phyloP scores from a whole-genome alignment of 768 basidiomycete species.

The Russula foetens region DNA sequence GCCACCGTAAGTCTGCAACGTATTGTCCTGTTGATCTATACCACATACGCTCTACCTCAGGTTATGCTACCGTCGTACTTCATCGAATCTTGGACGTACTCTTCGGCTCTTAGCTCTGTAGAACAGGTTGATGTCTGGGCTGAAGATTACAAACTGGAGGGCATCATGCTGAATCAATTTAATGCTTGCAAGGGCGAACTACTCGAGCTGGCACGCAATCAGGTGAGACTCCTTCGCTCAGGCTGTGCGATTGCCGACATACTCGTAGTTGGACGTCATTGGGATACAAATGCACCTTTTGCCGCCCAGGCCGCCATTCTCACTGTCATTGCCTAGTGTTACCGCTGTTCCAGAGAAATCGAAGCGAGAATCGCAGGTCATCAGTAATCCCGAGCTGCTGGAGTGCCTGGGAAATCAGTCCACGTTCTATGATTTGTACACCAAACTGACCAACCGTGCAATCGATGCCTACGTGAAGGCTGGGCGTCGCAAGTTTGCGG shows the following conservation, averaged over 20 bases:
- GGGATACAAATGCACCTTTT: conserved; percentile 70
- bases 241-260: conserved; percentile 1
- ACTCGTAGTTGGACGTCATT: conserved; percentile 68
- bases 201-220: conserved; percentile 77
- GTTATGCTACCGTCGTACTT: conserved; percentile 56
- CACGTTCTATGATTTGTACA: conserved; percentile 72
- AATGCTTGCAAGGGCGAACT: conserved; percentile 84
- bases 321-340: conserved; percentile 33
- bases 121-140: conserved; percentile 75
- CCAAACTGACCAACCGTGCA: conserved; percentile 65
- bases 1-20: conserved; percentile 46
- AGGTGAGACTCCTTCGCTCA: conserved; percentile 34
- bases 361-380: conserved; percentile 26
- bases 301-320: conserved; percentile 67
- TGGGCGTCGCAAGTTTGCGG: conserved; percentile 77
- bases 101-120: conserved; percentile 76
- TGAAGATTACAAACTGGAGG: conserved; percentile 39
- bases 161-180: conserved; percentile 40
- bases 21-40: conserved; percentile 1
- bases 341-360: conserved; percentile 18
- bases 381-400: conserved; percentile 56
- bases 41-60: conserved; percentile 26
- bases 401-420: conserved; percentile 47
- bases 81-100: conserved; percentile 91
- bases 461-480: conserved; percentile 79